These are phyloP conservation scores for Epichloe gansuensis DNA, from an alignment of 2,329 filamentous ascomycete species.

Conservation along the genomic window DNA sequence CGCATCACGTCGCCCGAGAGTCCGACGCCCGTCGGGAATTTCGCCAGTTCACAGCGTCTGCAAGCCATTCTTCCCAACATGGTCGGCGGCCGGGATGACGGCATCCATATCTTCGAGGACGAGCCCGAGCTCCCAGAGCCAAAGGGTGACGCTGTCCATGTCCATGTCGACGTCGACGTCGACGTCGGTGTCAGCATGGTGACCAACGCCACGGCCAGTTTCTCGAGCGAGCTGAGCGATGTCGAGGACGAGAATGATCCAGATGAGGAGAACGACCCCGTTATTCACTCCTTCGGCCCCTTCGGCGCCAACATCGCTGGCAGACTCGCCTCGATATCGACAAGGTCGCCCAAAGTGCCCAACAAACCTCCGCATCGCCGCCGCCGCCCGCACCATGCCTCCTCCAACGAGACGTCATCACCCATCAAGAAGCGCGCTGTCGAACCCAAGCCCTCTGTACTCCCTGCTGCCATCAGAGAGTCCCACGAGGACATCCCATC, in stretches of 20 bases:
- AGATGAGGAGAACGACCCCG: conserved; percentile 88
- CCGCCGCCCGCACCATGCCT: conserved; percentile 12
- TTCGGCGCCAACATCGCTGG: conserved; percentile 78
- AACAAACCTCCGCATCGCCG: conserved; percentile 15
- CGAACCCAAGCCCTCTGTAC: neutral
- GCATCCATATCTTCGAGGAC: conserved; percentile 64
- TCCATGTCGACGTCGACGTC: conserved; percentile 9
- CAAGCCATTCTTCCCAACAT: conserved; percentile 28
- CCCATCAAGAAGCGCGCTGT: conserved; percentile 11
- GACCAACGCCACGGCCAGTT: conserved; percentile 38
- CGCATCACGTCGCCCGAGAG: conserved; percentile 67
- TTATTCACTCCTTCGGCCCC: conserved; percentile 83
- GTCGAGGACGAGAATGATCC: conserved; percentile 57
- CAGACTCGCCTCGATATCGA: conserved; percentile 65
- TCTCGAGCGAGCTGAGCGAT: conserved; percentile 41
- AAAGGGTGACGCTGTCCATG: conserved; percentile 8
- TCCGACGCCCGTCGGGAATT: conserved; percentile 31
- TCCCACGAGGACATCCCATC: conserved; percentile 10
- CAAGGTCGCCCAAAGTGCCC: conserved; percentile 46
- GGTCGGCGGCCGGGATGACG: conserved; percentile 20
- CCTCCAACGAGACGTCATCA: conserved; percentile 12
- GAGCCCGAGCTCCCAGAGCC: conserved; percentile 33
- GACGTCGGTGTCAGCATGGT: conserved; percentile 32
- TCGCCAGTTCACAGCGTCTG: conserved; percentile 31
- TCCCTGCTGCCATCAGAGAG: neutral